Conservation (phyloP, 2,329 filamentous ascomycete species). For the Arthroderma uncinatum region DNA sequence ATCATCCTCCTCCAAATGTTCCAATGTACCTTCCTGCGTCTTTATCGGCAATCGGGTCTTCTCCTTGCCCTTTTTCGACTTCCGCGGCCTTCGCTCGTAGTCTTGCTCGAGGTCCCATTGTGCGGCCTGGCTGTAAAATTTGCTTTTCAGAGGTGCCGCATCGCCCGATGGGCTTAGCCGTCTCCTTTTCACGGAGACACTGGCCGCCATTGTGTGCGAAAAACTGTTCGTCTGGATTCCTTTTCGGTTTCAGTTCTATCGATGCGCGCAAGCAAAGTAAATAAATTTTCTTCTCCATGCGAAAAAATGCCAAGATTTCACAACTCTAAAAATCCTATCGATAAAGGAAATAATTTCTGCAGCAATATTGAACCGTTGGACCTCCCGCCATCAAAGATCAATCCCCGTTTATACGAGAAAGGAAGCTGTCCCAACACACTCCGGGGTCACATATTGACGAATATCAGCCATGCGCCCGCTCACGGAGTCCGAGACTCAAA, state of each 20-base stretch:
- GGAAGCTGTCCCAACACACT: not conserved
- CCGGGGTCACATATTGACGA: not conserved
- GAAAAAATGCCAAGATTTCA: constrained; percentile 21
- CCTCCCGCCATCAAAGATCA: not conserved
- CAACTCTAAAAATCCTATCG: constrained; percentile 2
- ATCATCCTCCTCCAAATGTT: constrained; percentile 44
- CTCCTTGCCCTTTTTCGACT: constrained; percentile 65
- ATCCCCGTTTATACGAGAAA: not conserved
- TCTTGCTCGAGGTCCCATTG: constrained; percentile 87
- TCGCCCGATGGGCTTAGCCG: constrained; percentile 38
- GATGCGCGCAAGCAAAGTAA: not conserved
- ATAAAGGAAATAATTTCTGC: not conserved
- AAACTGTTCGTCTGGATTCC: not conserved
- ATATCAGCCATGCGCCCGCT: constrained; percentile 59
- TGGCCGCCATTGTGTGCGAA: constrained; percentile 31
- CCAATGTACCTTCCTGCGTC: constrained; percentile 62
- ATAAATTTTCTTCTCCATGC: not conserved
- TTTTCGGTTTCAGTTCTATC: not conserved
- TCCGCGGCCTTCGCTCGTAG: constrained; percentile 71
- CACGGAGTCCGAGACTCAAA: constrained; percentile 54
- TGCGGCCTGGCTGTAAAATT: constrained; percentile 62
- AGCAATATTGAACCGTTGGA: not conserved
- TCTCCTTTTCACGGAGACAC: constrained; percentile 40
- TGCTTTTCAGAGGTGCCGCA: constrained; percentile 25
- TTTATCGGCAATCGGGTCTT: constrained; percentile 74